Evolutionary conservation across 345 rosid genomes (phyloP), one percentile per base, ranked within the genome.

Genomic region (Linum usitatissimum): DNA sequence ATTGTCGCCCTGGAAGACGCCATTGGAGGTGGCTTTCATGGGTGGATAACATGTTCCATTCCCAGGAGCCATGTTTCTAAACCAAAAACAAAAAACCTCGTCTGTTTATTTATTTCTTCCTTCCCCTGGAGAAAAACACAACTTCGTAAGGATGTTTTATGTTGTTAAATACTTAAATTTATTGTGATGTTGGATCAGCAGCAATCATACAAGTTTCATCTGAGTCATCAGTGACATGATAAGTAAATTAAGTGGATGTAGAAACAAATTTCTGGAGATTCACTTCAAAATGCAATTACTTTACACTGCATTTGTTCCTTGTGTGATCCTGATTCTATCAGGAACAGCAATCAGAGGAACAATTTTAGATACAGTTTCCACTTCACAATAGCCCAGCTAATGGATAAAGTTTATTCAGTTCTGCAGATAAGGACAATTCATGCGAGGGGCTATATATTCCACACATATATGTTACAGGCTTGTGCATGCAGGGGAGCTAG

Each of bases 1-100:
- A 74, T 61, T 84, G 59, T 88, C 93, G 0, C 76, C 72, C 62
- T 88, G 93, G 73, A 86, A 88, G 17, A 81, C 71, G 57, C 96
- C 96, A 67, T 86, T 76, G 6, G 96, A 86, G 5, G 93, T 80
- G 15, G 93, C 87, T 65, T 79, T 84, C 90, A 88, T 88, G 6
- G 88, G 75, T 42, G 30, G 66, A 45, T 45, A 45, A 45, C 51
- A 45, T 45, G 51, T 45, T 17, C 51, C 51, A 45, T 45, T 45
- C 14, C 51, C 51, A 13, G 15, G 51, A 45, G 14, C 51, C 51
- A 45, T 45, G 51, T 45, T 45, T 45, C 8, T 0, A 34, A 34
- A 34, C 8, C 38, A 34, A 3, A 34, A n/a, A n/a, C n/a, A n/a
- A n/a, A 5, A 1, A 34, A 23, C 28, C 38, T 34, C 3, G 6